phyloP scores from a whole-genome alignment of 495 filamentous ascomycete species.

The Bathelium albidoporum region DNA sequence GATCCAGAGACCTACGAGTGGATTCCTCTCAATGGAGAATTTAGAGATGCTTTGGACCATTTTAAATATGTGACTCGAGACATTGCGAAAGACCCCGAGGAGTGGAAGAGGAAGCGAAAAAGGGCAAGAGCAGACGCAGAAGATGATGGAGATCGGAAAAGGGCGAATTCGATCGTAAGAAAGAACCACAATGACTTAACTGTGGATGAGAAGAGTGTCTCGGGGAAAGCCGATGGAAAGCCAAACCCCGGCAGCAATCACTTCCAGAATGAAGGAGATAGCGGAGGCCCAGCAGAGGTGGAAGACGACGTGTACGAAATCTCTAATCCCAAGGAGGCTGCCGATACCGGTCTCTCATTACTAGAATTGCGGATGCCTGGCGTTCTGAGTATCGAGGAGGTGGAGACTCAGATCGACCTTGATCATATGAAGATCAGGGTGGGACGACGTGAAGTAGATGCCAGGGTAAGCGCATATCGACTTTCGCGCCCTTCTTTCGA shows the following conservation, averaged over 20 bases:
- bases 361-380: slow-evolving; percentile 70
- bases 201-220: background rate
- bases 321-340: slow-evolving; percentile 18
- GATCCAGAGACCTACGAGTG: slow-evolving; percentile 68
- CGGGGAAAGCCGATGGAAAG: too few relatives aligned
- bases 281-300: slow-evolving; percentile 20
- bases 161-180: background rate
- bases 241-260: slow-evolving; percentile 18
- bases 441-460: slow-evolving; percentile 26
- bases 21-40: slow-evolving; percentile 60
- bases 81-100: background rate
- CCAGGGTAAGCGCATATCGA: slow-evolving; percentile 32
- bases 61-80: slow-evolving; percentile 51
- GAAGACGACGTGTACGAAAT: slow-evolving; percentile 21
- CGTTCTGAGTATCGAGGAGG: slow-evolving; percentile 52
- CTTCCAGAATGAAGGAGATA: background rate
- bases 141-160: background rate
- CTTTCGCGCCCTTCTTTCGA: too few relatives aligned
- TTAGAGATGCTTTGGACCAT: slow-evolving; percentile 52
- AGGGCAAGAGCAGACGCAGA: background rate
- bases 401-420: slow-evolving; percentile 49
- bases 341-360: slow-evolving; percentile 41
- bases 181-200: background rate
- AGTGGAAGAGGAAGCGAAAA: background rate
- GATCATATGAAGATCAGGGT: slow-evolving; percentile 43